Base-by-base conservation (phyloP, 1,139 yeast genomes). In the Debaryomycetaceae sp. region DNA sequence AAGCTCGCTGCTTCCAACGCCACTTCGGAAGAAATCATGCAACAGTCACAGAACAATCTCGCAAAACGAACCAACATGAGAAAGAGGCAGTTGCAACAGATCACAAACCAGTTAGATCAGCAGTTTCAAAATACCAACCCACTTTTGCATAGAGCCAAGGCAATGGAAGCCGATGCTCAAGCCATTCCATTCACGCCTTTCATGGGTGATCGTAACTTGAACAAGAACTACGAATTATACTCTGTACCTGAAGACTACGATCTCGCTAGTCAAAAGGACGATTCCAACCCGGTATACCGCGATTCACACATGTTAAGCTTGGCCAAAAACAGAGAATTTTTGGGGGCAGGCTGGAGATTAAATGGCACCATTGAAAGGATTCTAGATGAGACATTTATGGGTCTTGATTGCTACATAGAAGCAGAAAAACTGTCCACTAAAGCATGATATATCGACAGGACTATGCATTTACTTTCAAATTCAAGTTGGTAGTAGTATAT, bases 101-200 rank as follows among this genome's bases (percentile, higher is more conserved):
- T 87, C 37, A 78, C 83, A 45, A 75, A 53, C 41, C 69, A 61
- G 42, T 67, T 74, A 45, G 78, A 73, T 41, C 75, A 67, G 42
- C 69, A 66, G 46, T 67, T 69, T 43, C 61, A 55, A 34, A 49
- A 52, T 29, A 38, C 52, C 29, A 60, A 55, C 38, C 60, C 67
- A 32, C 58, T 60, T 26, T 53, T 61, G 30, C 50, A 55, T 33
- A 46, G 43, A 7, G 48, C 48, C 24, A 48, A 54, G 14, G 61
- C 56, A 16, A 49, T 45, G 30, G 58, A 50, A 26, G 59, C 44
- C 18, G 56, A 51, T 19, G 49, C 40, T 16, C 43, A 56, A 15
- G 55, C 56, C 30, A 68, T 78, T 3, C 98, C 98, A 19, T 92
- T 91, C 59, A 89, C 98, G 3, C 98, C 98, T 9, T 91, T 92